phyloP scores from a whole-genome alignment of 2,329 filamentous ascomycete genomes.

The Xylariaceae sp. region DNA sequence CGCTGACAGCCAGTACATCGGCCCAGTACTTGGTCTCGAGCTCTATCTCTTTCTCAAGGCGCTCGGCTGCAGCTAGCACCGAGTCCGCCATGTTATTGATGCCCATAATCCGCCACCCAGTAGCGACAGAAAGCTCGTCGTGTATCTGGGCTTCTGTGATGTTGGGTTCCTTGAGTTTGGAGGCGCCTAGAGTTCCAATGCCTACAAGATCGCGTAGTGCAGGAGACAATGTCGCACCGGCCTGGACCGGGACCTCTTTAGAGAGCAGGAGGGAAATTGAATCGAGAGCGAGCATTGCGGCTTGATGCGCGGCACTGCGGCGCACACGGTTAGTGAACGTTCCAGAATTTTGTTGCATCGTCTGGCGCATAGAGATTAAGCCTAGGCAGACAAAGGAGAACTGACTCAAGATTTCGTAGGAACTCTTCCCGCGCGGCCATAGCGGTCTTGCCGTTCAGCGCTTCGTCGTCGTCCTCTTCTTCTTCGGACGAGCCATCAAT shows the following conservation, averaged over 20 bases:
- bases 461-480: conserved; percentile 27
- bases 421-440: conserved; percentile 53
- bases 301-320: conserved; percentile 49
- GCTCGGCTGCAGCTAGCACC: conserved; percentile 65
- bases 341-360: not conserved
- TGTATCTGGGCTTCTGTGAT: conserved; percentile 51
- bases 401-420: conserved; percentile 55
- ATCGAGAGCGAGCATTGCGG: conserved; percentile 68
- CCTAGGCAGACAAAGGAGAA: not conserved
- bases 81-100: conserved; percentile 71
- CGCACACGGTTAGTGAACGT: conserved; percentile 15
- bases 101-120: conserved; percentile 74
- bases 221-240: conserved; percentile 65
- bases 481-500: conserved; percentile 43
- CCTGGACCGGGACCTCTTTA: conserved; percentile 71
- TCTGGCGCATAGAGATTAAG: not conserved
- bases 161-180: conserved; percentile 59
- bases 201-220: conserved; percentile 67
- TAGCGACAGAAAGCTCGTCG: conserved; percentile 54
- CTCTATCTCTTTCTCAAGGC: conserved; percentile 71
- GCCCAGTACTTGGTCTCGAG: conserved; percentile 87
- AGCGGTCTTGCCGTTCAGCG: conserved; percentile 38
- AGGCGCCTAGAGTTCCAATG: conserved; percentile 67
- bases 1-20: conserved; percentile 73
- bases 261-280: conserved; percentile 79